Percentiles rank a stretch among this genome's conserved stretches.
These are phyloP conservation scores for Orychophragmus violaceus DNA, from an alignment of 345 rosid genomes.

Conservation along the genomic window DNA sequence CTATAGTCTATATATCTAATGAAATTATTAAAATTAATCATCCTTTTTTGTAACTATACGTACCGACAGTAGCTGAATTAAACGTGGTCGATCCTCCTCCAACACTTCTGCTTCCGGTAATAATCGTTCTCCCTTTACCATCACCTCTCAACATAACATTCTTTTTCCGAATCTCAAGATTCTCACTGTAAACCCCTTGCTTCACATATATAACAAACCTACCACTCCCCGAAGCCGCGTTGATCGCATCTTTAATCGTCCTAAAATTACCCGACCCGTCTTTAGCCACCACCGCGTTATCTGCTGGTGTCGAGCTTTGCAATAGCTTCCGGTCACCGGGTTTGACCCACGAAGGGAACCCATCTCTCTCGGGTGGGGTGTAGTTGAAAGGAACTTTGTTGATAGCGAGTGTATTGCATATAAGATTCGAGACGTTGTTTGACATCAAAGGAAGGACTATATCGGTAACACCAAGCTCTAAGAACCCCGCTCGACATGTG, in stretches of 20 bases:
- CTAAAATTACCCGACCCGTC: slow-evolving; percentile 75
- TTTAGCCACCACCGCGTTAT: slow-evolving; percentile 71
- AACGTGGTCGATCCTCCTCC: slow-evolving; percentile 83
- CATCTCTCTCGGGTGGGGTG: slow-evolving; percentile 35
- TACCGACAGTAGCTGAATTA: slow-evolving; percentile 86
- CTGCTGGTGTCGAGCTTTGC: slow-evolving; percentile 44
- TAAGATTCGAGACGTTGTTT: slow-evolving; percentile 63
- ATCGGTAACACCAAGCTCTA: slow-evolving; percentile 61
- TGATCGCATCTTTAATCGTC: slow-evolving; percentile 60
- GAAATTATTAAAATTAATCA: neutral
- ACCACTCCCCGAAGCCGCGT: slow-evolving; percentile 55
- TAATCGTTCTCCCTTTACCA: slow-evolving; percentile 61
- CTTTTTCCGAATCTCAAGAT: slow-evolving; percentile 49
- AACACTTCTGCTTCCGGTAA: slow-evolving; percentile 82
- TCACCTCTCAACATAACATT: slow-evolving; percentile 84
- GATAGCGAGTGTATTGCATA: slow-evolving; percentile 64
- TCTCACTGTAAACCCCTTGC: slow-evolving; percentile 66
- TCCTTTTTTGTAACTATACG: slow-evolving; percentile 21
- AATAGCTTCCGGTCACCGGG: slow-evolving; percentile 70
- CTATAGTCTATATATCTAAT: neutral
- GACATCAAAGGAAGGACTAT: slow-evolving; percentile 55
- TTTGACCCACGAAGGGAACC: slow-evolving; percentile 76
- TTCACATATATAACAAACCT: slow-evolving; percentile 72
- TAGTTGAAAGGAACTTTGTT: slow-evolving; percentile 49
- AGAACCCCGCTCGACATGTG: slow-evolving; percentile 64